Base-by-base conservation (phyloP, 2,329 filamentous ascomycete genomes). In the Plectosphaerella cucumerina region DNA sequence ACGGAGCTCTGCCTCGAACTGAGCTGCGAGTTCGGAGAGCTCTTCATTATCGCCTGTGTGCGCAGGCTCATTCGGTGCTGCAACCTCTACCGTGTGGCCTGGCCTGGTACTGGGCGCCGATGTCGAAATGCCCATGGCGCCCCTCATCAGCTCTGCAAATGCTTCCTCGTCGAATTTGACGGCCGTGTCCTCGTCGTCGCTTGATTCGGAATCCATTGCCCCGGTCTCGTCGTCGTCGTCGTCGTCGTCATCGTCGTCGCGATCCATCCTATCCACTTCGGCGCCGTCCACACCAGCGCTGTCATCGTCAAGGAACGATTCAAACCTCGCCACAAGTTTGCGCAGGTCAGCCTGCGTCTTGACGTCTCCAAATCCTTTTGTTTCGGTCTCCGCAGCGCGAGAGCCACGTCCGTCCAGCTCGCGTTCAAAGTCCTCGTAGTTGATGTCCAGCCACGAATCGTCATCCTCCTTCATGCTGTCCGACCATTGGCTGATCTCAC, bases 311-410 rank as follows among this genome's bases (percentile, higher is more conserved):
- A 99, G 70, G 60, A 99, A 97, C 12, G 87, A 77, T 62, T 97
- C 91, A 62, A 99, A 97, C n/a, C 90, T 83, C 44, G 89, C 87
- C 1, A 99, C 94, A 65, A 97, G 96, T 62, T 93, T 93, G 49
- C 87, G 85, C 20, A 99, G 74, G 63, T 96, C 87, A 5, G 84
- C 83, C 61, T 92, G 85, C 1, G 85, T 81, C 21, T 75, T 75
- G 5, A 79, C 72, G 63, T 91, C 84, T 2, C 86, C 87, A 62
- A 89, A 84, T 0, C 76, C 77, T 42, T 42, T 18, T 26, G 50
- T 68, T 42, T 42, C 39, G 26, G 50, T 68, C 49, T 75, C 66
- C 1, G 71, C 64, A 37, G 70, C 69, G 43, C 72, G 70, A 48
- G 35, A 44, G 23, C 58, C 58, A 44, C 70, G 74, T 0, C 80